Evolutionary conservation across 768 basidiomycete species (phyloP), one percentile per base, ranked within the genome.

Genomic region (Polyporus arcularius): DNA sequence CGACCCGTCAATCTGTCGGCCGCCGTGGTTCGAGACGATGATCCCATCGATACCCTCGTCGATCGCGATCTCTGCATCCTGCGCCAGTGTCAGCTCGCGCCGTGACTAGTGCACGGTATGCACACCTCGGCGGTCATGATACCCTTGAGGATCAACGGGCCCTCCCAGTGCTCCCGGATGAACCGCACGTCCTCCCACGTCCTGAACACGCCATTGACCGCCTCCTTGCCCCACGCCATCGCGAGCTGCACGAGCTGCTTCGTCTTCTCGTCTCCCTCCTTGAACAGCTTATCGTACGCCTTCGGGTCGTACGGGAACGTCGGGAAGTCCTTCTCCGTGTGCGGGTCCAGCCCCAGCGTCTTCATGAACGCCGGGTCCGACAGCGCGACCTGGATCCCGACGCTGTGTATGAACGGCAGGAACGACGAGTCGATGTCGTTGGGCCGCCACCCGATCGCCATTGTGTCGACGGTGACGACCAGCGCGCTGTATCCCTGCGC

Each of bases 301-400:
- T 66, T 71, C 1, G 84, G 74, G 43, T 86, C 80, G 67, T 90
- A 85, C 2, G 90, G 90, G 68, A 86, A 91, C 41, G 68, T 64
- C 28, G 68, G 75, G 62, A 77, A 69, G 48, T 79, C 65, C 65
- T 78, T 70, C 38, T 78, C 61, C 18, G 69, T 63, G 51, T 80
- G 60, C 39, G 83, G 82, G 59, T 83, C 73, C 32, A 78, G 76
- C 45, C 78, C 78, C 61, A 78, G 76, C 35, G 79, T 78, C 1
- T 74, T 75, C 91, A 92, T 92, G 74, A 92, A 93, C 12, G 82
- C 88, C 0, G 92, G 92, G 68, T 94, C 91, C 0, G 88, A 86
- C 7, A 76, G 78, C 52, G 87, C 89, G 28, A 89, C 79, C 68
- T 90, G 87, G 42, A 77, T 73, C 7, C 90, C 90, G 18, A 86